Conservation (phyloP, 768 basidiomycete genomes). For the Tricholoma flavovirens region DNA sequence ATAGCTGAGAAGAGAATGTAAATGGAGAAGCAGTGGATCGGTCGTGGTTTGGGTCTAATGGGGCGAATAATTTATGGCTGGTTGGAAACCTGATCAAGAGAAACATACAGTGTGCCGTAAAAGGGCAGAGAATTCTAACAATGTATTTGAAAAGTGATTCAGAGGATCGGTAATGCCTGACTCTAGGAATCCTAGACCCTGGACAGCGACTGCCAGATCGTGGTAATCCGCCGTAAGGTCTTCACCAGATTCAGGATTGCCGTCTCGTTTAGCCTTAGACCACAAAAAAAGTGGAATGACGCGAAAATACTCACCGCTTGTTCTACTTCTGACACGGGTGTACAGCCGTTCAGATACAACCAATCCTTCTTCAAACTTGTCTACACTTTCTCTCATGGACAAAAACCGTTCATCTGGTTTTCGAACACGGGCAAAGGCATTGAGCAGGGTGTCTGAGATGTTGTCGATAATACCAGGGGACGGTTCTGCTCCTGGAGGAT, state of each 20-base stretch:
- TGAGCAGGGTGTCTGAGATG: constrained; percentile 91
- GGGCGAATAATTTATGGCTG: not conserved
- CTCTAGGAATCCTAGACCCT: constrained; percentile 96
- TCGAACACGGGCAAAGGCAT: constrained; percentile 91
- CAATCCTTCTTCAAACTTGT: constrained; percentile 97
- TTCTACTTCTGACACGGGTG: constrained; percentile 69
- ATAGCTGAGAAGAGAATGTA: constrained; percentile 91
- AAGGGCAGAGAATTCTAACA: constrained; percentile 91
- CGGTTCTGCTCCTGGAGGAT: constrained; percentile 83
- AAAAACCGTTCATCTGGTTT: constrained; percentile 97
- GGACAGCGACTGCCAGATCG: constrained; percentile 92
- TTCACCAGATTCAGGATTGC: constrained; percentile 74
- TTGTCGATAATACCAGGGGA: constrained; percentile 85
- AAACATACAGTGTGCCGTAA: constrained; percentile 71
- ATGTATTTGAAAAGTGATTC: constrained; percentile 93
- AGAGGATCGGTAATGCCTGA: constrained; percentile 97
- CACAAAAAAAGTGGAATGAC: constrained; percentile 23
- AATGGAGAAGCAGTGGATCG: constrained; percentile 85
- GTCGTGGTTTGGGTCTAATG: constrained; percentile 80
- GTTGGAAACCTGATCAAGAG: constrained; percentile 1
- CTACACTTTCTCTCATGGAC: constrained; percentile 84
- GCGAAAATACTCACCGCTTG: constrained; percentile 67
- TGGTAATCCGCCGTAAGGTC: constrained; percentile 97
- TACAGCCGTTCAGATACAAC: constrained; percentile 75
- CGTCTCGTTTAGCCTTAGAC: constrained; percentile 86